Percentiles rank a stretch among this genome's conserved stretches.
phyloP scores from a whole-genome alignment of 108 stramenopile species.

The Aurantiochytrium sp. region DNA sequence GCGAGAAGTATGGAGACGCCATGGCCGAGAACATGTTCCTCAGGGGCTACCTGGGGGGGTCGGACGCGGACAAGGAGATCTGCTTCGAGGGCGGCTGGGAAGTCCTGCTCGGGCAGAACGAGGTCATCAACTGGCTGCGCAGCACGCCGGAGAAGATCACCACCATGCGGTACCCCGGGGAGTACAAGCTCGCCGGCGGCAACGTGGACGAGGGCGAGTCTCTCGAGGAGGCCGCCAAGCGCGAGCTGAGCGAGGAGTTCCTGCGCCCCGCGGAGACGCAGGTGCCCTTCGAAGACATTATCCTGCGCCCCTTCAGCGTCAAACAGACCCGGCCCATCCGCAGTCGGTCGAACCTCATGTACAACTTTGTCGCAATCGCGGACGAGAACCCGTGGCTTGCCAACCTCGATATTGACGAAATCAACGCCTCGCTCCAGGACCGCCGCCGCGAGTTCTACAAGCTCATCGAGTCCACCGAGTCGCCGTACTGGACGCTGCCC shows the following conservation, averaged over 20 bases:
- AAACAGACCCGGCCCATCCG: slow-evolving; percentile 6
- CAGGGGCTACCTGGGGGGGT: not conserved
- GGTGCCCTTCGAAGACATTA: not conserved
- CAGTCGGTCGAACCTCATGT: slow-evolving; percentile 2
- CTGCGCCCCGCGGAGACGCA: slow-evolving; percentile 16
- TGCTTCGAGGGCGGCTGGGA: slow-evolving; percentile 12
- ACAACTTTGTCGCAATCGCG: slow-evolving; percentile 14
- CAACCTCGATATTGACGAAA: slow-evolving; percentile 20
- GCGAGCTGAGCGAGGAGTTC: slow-evolving; percentile 42
- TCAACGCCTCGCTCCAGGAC: not conserved
- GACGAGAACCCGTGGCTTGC: slow-evolving; percentile 7
- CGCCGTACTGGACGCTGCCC: not conserved
- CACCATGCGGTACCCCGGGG: slow-evolving; percentile 23
- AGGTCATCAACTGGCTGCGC: slow-evolving; percentile 26
- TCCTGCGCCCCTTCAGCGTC: not conserved
- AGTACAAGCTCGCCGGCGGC: slow-evolving; percentile 33
- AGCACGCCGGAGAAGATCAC: not conserved
- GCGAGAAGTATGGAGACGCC: not conserved
- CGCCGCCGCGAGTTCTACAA: not conserved
- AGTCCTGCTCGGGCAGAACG: not conserved
- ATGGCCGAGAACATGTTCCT: not conserved
- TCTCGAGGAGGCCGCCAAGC: slow-evolving; percentile 39
- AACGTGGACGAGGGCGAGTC: slow-evolving; percentile 46
- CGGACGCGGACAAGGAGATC: not conserved
- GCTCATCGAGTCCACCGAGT: not conserved